A percentile compares a stretch with the other conserved stretches of the same genome.
phyloP scores from a whole-genome alignment of 345 rosid species.

The Trapa bicornis region DNA sequence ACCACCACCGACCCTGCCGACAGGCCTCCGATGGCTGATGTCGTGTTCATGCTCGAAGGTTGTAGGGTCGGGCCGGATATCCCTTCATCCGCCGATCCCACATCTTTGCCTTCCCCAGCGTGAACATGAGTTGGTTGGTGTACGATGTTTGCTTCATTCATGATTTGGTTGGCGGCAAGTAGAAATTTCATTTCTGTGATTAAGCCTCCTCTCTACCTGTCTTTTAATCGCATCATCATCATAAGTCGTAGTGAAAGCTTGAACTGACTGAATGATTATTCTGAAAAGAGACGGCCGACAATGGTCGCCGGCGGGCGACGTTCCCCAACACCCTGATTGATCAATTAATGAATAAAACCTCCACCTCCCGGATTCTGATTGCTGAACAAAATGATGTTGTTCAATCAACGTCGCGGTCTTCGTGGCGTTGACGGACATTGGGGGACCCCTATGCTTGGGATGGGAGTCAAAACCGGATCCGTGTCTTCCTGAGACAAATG shows the following conservation, averaged over 20 bases:
- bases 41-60: slow-evolving; percentile 97
- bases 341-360: too few relatives aligned
- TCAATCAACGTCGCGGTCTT: not conserved
- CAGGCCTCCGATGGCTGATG: slow-evolving; percentile 74
- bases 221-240: not conserved
- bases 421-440: not conserved
- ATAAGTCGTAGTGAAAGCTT: too few relatives aligned
- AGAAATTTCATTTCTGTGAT: not conserved
- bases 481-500: not conserved
- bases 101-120: slow-evolving; percentile 81
- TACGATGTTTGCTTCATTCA: not conserved
- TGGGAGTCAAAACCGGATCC: not conserved
- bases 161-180: not conserved
- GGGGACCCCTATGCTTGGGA: not conserved
- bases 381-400: not conserved
- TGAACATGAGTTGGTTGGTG: slow-evolving; percentile 7
- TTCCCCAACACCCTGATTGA: too few relatives aligned
- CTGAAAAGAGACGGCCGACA: too few relatives aligned
- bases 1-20: slow-evolving; percentile 82
- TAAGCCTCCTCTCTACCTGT: not conserved
- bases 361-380: not conserved
- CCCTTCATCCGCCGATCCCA: slow-evolving; percentile 86
- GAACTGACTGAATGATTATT: too few relatives aligned
- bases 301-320: too few relatives aligned
- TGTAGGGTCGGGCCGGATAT: slow-evolving; percentile 87